These are phyloP conservation scores for Parasitella parasitica DNA, from an alignment of 371 early-diverging fungal genomes.

Conservation along the genomic window DNA sequence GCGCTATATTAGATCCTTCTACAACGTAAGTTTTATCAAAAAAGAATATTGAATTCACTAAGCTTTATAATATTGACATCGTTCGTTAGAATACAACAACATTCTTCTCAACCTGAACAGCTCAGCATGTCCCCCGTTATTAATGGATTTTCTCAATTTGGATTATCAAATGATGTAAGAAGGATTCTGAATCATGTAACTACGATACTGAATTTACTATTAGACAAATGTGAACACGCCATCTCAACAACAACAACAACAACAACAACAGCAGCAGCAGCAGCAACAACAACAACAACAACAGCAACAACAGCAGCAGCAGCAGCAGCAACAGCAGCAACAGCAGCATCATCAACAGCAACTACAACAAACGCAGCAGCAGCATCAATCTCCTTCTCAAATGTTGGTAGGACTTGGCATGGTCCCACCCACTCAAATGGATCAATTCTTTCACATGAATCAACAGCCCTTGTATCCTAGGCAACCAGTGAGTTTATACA, in stretches of 20 bases:
- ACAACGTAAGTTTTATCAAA: not conserved
- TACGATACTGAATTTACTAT: not conserved
- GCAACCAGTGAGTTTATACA: constrained; percentile 38
- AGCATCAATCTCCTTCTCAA: constrained; percentile 26
- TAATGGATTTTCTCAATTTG: constrained; percentile 35
- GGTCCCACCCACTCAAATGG: constrained; percentile 28
- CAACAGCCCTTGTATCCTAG: constrained; percentile 30
- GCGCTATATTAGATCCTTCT: not conserved
- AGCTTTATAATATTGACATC: not conserved
- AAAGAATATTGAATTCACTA: not conserved
- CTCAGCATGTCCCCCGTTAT: constrained; percentile 20
- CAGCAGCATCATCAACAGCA: not conserved
- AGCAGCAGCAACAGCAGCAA: not conserved
- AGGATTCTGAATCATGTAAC: not conserved
- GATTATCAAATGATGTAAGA: constrained; percentile 28
- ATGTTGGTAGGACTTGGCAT: constrained; percentile 19
- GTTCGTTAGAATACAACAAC: not conserved
- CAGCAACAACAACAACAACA: constrained; percentile 8
- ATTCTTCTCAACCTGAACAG: constrained; percentile 2
- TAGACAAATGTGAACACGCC: not conserved
- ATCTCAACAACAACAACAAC: not conserved
- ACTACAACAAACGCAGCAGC: not conserved
- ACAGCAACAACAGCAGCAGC: not conserved
- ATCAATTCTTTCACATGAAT: constrained; percentile 44
- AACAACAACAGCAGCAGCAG: not conserved